Evolutionary conservation across 352 stramenopile species (phyloP), one percentile per base, ranked within the genome.

Genomic region (Phytopythium oedochilum): DNA sequence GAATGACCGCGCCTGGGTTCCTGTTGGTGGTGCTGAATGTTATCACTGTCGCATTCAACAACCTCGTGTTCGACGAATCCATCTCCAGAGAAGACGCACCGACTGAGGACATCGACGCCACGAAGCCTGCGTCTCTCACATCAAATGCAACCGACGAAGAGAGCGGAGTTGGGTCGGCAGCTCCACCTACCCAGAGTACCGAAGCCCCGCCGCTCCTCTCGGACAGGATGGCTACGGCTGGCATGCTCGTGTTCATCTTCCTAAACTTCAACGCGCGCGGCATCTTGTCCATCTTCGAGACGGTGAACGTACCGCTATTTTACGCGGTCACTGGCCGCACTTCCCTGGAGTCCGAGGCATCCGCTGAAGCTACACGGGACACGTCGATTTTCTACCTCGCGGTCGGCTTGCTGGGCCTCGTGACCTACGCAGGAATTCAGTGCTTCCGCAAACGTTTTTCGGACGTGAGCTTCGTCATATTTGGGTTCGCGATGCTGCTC

Each of bases 201-300:
- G 11, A 39, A 26, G 10, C 38, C 15, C 25, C 43, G 11, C 50
- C 54, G 4, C 44, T 55, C 25, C 43, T 86, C 9, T 67, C 75
- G 0, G 63, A 83, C 28, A 63, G 55, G 6, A 60, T 64, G 39
- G 63, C 81, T 20, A 59, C 45, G 9, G 53, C 77, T 32, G 77
- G 72, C 14, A 71, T 78, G n/a, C 18, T 75, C 20, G 65, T 84
- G 1, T 87, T 86, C 44, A 78, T 86, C n/a, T 84, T 84, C 35
- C 61, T 84, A 26, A 89, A 89, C 63, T 78, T 86, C 42, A 83
- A 68, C 28, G 66, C 68, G 18, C 67, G 76, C 22, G 76, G 78
- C 5, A 86, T 89, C 45, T 62, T 89, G 15, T 86, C 76, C 5
- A 69, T 89, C 11, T 89, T 87, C 43, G 78, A 89, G 65, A 87